These are phyloP conservation scores for Gracilaria gracilis DNA, from an alignment of 23 red algal genomes.

Conservation along the genomic window DNA sequence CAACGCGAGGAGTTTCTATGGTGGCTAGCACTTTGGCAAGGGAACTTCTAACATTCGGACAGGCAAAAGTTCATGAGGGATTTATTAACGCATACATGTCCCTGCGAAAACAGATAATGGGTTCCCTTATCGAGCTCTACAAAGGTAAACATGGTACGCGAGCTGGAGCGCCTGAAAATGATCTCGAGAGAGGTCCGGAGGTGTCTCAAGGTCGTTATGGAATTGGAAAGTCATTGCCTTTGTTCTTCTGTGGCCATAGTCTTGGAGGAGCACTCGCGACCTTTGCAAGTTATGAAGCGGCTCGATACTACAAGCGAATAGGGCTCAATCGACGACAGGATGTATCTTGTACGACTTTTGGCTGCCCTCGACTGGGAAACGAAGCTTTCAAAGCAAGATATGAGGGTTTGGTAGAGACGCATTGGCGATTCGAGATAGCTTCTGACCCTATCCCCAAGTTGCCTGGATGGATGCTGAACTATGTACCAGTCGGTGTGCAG, in stretches of 20 bases:
- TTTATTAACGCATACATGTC: conserved; percentile 73
- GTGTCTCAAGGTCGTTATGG: background rate
- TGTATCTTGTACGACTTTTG: conserved; percentile 85
- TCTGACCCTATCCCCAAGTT: conserved; percentile 73
- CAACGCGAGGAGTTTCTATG: conserved; percentile 34
- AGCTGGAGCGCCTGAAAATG: background rate
- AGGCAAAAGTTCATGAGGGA: conserved; percentile 71
- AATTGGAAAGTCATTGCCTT: conserved; percentile 40
- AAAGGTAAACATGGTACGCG: background rate
- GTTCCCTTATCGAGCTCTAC: conserved; percentile 69
- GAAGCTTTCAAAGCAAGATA: conserved; percentile 75
- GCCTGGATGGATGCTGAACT: conserved; percentile 58
- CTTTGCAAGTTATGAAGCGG: conserved; percentile 79
- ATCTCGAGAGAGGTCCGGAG: background rate
- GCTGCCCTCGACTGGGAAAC: conserved; percentile 75
- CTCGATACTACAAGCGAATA: conserved; percentile 76
- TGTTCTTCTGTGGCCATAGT: conserved; percentile 79
- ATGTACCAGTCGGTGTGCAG: conserved; percentile 80
- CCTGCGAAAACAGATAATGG: conserved; percentile 65
- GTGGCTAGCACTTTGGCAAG: conserved; percentile 50
- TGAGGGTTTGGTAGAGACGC: conserved; percentile 73
- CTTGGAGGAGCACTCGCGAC: conserved; percentile 74
- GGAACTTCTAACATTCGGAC: conserved; percentile 74
- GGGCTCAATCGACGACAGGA: conserved; percentile 67
- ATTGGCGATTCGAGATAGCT: conserved; percentile 84